phyloP scores from a whole-genome alignment of 768 basidiomycete genomes.

The Sistotremastrum niveocremeum region DNA sequence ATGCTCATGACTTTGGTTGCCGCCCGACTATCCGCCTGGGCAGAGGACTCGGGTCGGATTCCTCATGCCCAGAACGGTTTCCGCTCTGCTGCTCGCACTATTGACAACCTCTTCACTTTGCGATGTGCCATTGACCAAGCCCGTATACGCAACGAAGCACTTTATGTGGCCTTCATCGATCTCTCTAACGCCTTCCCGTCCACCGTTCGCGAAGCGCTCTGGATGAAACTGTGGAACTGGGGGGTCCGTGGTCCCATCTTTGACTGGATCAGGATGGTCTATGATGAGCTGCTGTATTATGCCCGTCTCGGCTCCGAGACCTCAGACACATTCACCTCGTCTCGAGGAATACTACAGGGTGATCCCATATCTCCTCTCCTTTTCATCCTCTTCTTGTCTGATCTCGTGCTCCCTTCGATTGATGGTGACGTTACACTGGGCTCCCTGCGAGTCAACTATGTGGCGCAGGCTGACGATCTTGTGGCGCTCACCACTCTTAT shows the following conservation, averaged over 20 bases:
- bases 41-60: constrained; percentile 7
- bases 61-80: constrained; percentile 21
- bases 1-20: constrained; percentile 14
- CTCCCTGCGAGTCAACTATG: too few relatives aligned
- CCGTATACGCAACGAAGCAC: constrained; percentile 4
- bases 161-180: constrained; percentile 14
- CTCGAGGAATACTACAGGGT: constrained; percentile 17
- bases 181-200: constrained; percentile 9
- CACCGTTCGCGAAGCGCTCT: constrained; percentile 4
- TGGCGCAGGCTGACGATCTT: constrained; percentile 18
- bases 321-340: too few relatives aligned
- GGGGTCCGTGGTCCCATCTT: constrained; percentile 14
- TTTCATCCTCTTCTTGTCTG: constrained; percentile 16
- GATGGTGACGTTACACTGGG: constrained; percentile 10
- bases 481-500: constrained; percentile 9
- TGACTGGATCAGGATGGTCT: constrained; percentile 17
- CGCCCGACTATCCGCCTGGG: constrained; percentile 8
- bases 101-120: constrained; percentile 9
- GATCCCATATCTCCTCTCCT: constrained; percentile 16
- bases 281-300: constrained; percentile 11
- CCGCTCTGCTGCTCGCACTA: constrained; percentile 7
- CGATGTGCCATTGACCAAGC: constrained; percentile 13
- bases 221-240: constrained; percentile 5
- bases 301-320: constrained; percentile 10
- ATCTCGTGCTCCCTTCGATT: constrained; percentile 5